Evolutionary conservation across 192 early-diverging fungal genomes (phyloP), one percentile per base, ranked within the genome.

Genomic region (Entophlyctis luteolus): DNA sequence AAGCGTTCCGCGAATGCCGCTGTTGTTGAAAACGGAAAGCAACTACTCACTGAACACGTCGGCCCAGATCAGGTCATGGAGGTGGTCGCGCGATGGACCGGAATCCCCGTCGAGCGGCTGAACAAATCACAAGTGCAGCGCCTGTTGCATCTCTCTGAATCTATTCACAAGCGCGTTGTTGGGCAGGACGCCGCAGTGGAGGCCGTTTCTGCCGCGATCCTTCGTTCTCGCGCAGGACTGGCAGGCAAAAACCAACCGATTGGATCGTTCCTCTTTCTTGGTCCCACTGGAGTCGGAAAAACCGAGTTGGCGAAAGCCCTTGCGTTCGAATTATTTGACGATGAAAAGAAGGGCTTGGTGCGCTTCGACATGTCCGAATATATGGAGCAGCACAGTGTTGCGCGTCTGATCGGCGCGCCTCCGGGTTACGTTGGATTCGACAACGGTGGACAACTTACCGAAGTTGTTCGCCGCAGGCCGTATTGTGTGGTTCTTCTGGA

Each of bases 341-440:
- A 99, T 75, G 91, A 95, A 65, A 93, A 98, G 72, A 95, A 93
- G 72, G 88, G 87, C 55, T 89, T 99, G 69, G 84, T 98, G 28
- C 89, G 97, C 0, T 81, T 99, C n/a, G 97, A 99, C 72, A 99
- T 99, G 97, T 90, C 89, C 39, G 97, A 99, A 77, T 99, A 94
- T 77, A 94, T 94, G 92, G 91, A 95, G 72, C 77, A 75, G 53
- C 89, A 96, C 72, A 81, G 90, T 4, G 92, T 96, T 1, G 79
- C 92, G 36, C 86, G 94, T 2, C 79, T 99, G 49, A 95, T 99
- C 67, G 96, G 96, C 37, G 85, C 93, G 6, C 95, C 96, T 12
- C 94, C 93, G 87, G 96, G 96, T 3, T 98, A 99, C 73, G 84
- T 99, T 67, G 97, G 97, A 29, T 90, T 94, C 72, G 95, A 98